Percentiles rank a stretch among this genome's conserved stretches.
Conservation (phyloP, 73 alveolate genomes). For the Paramecium caudatum region DNA sequence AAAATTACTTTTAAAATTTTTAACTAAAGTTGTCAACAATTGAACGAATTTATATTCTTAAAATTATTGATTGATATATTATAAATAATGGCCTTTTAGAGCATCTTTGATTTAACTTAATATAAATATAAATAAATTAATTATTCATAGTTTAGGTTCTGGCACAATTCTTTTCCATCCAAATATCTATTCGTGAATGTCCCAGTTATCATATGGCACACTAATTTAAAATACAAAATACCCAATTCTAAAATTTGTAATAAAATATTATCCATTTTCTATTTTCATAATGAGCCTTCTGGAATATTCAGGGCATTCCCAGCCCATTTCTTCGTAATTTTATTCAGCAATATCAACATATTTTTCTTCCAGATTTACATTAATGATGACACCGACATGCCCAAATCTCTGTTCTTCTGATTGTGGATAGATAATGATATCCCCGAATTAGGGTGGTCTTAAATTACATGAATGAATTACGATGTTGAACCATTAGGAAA, state of each 20-base stretch:
- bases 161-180: conserved; percentile 55
- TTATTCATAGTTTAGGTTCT: background rate
- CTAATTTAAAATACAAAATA: conserved; percentile 21
- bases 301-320: conserved; percentile 57
- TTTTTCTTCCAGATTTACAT: conserved; percentile 31
- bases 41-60: no score
- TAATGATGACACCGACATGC: conserved; percentile 48
- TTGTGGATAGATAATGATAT: conserved; percentile 9
- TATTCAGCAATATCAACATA: conserved; percentile 58
- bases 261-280: conserved; percentile 2
- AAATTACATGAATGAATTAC: background rate
- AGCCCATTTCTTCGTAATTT: conserved; percentile 62
- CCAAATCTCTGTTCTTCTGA: conserved; percentile 65
- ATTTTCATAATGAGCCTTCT: conserved; percentile 33
- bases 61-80: no score
- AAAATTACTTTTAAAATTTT: no score
- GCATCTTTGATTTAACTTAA: no score
- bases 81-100: no score
- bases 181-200: background rate
- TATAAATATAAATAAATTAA: no score
- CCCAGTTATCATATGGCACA: conserved; percentile 51
- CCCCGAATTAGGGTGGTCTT: conserved; percentile 59
- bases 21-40: no score
- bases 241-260: conserved; percentile 52
- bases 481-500: conserved; percentile 48